Base-by-base conservation (phyloP, 2,329 filamentous ascomycete species). In the Aspergillus pseudonomiae region DNA sequence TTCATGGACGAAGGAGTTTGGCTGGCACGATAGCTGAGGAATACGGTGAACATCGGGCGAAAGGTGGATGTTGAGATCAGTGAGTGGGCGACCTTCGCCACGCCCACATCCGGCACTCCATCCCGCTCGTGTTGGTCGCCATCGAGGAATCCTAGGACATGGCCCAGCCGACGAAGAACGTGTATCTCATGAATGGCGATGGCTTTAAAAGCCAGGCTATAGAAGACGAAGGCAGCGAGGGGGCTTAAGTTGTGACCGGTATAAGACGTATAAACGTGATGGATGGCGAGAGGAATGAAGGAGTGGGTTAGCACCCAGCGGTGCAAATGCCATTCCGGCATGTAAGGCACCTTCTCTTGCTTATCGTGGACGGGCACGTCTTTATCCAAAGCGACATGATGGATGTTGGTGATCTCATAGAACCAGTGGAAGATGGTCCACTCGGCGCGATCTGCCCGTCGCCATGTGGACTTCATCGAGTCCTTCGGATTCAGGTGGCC, bases 91-190 rank as follows among this genome's bases (percentile, higher is more conserved):
- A 79, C 76, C 58, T 78, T 77, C 14, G 26, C 57, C 2, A 79
- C 77, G 11, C 75, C 77, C 1, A 74, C 70, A 56, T 82, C 79
- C 0, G 81, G 80, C 6, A 82, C 75, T 3, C 78, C 76, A 57
- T 82, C 80, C 19, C 80, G 77, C 21, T 72, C 76, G 64, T 82
- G 80, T 43, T 78, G 75, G 63, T 82, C 80, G 14, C 81, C 80
- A 62, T 83, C 81, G 1, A 83, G 72, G 60, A 79, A 82, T 6
- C 81, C 81, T 26, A 75, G 70, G 0, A 59, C 64, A 54, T 81
- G 78, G 0, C 77, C 79, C 1, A 82, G 63, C 5, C 72, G 71
- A 7, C 79, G 77, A 14, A 82, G 73, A 6, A 74, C 70, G 26
- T 77, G 74, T 5, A 81, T 65, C 58, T 81, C 73, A 52, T 77